Evolutionary conservation across 441 rosid species (phyloP), one percentile per base, ranked within the genome.

Genomic region (Raphanus hybrid): DNA sequence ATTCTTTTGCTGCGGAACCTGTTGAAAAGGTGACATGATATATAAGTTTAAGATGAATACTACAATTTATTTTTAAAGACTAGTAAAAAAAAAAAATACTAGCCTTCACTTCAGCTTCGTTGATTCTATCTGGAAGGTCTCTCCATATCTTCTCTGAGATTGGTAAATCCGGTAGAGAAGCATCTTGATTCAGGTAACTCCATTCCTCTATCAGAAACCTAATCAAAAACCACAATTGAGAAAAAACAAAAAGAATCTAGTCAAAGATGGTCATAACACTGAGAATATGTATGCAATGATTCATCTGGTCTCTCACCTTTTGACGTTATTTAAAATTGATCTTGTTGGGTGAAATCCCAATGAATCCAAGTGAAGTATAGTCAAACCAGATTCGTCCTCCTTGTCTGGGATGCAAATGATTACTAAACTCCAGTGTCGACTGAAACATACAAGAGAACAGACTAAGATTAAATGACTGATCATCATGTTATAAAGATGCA

Each of bases 391-490:
- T 71, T 84, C 89, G 73, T 88, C 92, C 58, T 87, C 87, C 83
- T 84, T 85, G 82, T 89, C 92, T n/a, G 95, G 98, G 78, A 90
- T 84, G 79, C 92, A 92, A 69, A 94, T 86, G 69, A 94, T 94
- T 77, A 87, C 97, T 85, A 94, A 86, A 81, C 98, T 94, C 98
- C 98, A 94, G 77, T 94, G 98, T 67, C 80, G 85, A 77, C 98
- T 92, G 86, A 67, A 43, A 81, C 41, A 57, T 41, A 63, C 37
- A 68, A 70, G 10, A 9, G 48, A 41, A 41, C 48, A 29, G 26
- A 23, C 26, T 23, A 23, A 23, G 26, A 23, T 23, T 57, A 58
- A 10, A 23, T 58, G 34, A 23, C 14, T 10, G 3, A 58, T 23
- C 5, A 57, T 57, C 34, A 62, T 32, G 61, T 18, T 50, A 34